Evolutionary conservation across 768 basidiomycete species (phyloP), one percentile per base, ranked within the genome.

Genomic region (Leccinellum rugosiceps): DNA sequence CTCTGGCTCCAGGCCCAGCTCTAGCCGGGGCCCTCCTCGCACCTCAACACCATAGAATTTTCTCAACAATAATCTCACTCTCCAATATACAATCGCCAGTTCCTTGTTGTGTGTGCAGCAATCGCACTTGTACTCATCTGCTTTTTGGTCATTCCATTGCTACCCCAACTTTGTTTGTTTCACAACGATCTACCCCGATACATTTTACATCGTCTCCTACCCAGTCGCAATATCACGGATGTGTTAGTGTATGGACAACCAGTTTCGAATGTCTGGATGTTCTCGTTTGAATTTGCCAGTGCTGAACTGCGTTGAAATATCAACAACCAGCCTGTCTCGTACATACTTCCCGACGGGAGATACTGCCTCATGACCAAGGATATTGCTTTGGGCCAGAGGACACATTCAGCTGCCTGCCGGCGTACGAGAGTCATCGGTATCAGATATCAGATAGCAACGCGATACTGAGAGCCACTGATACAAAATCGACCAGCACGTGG

Each of bases 1-100:
- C 21, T 57, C 63, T 50, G 60, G 61, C 45, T 71, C 70, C 17
- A 62, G 70, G 53, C 70, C 70, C 45, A 49, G 70, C 48, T 71
- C 70, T 25, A 71, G 70, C 58, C 66, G 70, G 15, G 70, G 70
- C 31, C 60, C 58, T 31, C 60, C 50, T 55, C 65, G 61, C 34
- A 56, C 60, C n/a, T 47, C 62, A 50, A 65, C 67, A 57, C 54
- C 62, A 59, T 69, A 68, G 68, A 70, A 46, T 50, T 59, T 41
- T 57, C 21, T 48, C 34, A 30, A 44, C 47, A 46, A 41, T 50
- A 26, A 17, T 38, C 41, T 17, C 45, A 23, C 13, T 47, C 2
- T 52, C 41, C 50, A 31, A n/a, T n/a, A n/a, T n/a, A n/a, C n/a
- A n/a, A 34, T 55, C 46, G 5, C 51, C 25, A 41, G 50, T 50